A percentile compares a stretch with the other conserved stretches of the same genome.
phyloP scores from a whole-genome alignment of 108 stramenopile genomes.

The Cyclotella sp. region DNA sequence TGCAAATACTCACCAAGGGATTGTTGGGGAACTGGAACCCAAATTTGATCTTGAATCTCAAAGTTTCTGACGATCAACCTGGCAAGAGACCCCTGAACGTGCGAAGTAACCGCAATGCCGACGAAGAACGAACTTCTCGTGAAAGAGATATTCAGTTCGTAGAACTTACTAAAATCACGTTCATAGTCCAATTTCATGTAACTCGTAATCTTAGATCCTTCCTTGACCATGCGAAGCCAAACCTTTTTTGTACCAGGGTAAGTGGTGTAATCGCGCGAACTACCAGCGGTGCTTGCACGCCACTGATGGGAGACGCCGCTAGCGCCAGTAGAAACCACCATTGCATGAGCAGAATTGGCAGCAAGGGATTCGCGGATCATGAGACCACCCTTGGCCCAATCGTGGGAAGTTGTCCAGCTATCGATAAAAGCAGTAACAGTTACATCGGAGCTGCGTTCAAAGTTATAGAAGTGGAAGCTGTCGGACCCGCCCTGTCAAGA shows the following conservation, averaged over 20 bases:
- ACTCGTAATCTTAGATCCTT: constrained; percentile 23
- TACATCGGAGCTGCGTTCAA: constrained; percentile 16
- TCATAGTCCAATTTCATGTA: constrained; percentile 18
- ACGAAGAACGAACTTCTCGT: constrained; percentile 7
- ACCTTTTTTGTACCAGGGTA: constrained; percentile 1
- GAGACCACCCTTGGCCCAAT: constrained; percentile 32
- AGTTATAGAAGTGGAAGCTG: constrained; percentile 27
- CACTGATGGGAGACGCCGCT: background rate
- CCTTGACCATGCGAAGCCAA: constrained; percentile 36
- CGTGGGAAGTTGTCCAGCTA: background rate
- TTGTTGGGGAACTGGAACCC: background rate
- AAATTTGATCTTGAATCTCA: constrained; percentile 21
- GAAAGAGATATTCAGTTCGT: background rate
- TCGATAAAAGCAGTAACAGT: constrained; percentile 20
- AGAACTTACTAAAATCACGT: constrained; percentile 2
- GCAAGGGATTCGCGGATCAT: constrained; percentile 24
- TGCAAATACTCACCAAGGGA: background rate
- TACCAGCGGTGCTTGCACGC: background rate
- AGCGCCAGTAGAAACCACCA: constrained; percentile 8
- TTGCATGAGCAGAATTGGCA: constrained; percentile 12
- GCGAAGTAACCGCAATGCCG: constrained; percentile 25
- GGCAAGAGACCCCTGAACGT: constrained; percentile 11
- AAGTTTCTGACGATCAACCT: constrained; percentile 11
- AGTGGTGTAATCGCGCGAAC: background rate
- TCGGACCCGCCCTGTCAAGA: constrained; percentile 11